A percentile compares a stretch with the other conserved stretches of the same genome.
phyloP scores from a whole-genome alignment of 371 early-diverging fungal genomes.

The Cokeromyces recurvatus region DNA sequence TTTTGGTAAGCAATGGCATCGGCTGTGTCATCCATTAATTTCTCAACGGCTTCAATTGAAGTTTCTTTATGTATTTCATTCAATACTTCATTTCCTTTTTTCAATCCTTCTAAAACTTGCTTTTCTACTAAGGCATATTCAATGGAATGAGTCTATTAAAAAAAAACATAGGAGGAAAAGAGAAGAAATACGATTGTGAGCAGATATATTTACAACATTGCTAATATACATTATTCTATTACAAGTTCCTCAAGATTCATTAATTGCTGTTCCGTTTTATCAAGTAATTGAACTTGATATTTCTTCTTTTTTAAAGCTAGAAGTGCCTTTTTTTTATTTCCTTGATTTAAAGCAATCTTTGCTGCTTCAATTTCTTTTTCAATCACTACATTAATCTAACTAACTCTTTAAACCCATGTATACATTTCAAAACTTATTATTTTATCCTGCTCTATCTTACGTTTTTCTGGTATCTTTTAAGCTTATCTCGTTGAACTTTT shows the following conservation, averaged over 20 bases:
- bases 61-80: constrained; percentile 87
- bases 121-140: constrained; percentile 91
- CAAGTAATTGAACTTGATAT: constrained; percentile 85
- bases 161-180: neutral
- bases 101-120: constrained; percentile 79
- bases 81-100: constrained; percentile 81
- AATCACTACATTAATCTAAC: constrained; percentile 59
- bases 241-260: constrained; percentile 87
- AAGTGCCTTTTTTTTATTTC: constrained; percentile 80
- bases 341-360: constrained; percentile 53
- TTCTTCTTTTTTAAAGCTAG: constrained; percentile 92
- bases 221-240: constrained; percentile 5
- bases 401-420: no score
- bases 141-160: constrained; percentile 69
- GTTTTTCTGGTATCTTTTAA: constrained; percentile 86
- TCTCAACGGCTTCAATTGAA: constrained; percentile 89
- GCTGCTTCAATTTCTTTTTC: constrained; percentile 67
- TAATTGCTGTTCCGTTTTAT: constrained; percentile 82
- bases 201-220: neutral
- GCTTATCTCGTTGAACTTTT: constrained; percentile 90
- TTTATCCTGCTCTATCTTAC: constrained; percentile 31
- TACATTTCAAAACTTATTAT: no score
- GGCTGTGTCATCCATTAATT: constrained; percentile 92
- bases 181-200: neutral
- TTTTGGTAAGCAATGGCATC: constrained; percentile 95